phyloP scores from a whole-genome alignment of 2,329 filamentous ascomycete genomes.

The Lachnellula willkommii region DNA sequence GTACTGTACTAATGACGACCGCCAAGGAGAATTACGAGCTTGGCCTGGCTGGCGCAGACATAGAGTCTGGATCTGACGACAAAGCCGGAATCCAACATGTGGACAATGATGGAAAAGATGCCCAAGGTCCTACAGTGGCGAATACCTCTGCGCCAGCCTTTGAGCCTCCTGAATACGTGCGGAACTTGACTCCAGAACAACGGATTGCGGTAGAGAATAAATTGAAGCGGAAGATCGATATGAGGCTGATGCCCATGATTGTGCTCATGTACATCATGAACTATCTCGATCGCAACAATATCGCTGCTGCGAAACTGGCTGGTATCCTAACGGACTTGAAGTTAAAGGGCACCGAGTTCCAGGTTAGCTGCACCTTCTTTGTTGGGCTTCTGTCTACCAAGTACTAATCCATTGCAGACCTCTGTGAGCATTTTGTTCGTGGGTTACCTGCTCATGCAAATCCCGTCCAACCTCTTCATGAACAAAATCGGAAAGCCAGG shows the following conservation, averaged over 20 bases:
- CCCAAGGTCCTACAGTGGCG: background rate
- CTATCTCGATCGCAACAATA: constrained; percentile 56
- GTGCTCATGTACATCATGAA: constrained; percentile 68
- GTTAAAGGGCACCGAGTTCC: constrained; percentile 38
- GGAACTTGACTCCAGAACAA: constrained; percentile 46
- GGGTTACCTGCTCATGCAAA: constrained; percentile 37
- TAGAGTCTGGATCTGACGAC: constrained; percentile 18
- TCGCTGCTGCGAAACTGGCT: constrained; percentile 48
- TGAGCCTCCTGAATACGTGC: constrained; percentile 31
- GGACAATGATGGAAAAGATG: constrained; percentile 12
- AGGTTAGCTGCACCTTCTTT: constrained; percentile 24
- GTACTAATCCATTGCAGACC: constrained; percentile 27
- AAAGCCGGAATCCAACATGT: constrained; percentile 17
- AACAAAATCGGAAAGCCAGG: constrained; percentile 45
- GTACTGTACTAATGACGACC: constrained; percentile 7
- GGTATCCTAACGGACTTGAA: constrained; percentile 42
- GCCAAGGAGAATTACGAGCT: constrained; percentile 13
- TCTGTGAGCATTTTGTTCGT: constrained; percentile 38
- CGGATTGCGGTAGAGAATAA: constrained; percentile 47
- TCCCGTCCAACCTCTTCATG: constrained; percentile 45
- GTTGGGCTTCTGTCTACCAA: background rate
- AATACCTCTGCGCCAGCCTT: constrained; percentile 3
- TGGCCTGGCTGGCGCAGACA: constrained; percentile 8
- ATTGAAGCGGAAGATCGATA: constrained; percentile 60
- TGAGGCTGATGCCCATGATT: constrained; percentile 59